Evolutionary conservation across 202 grass and related monocot species (phyloP), one percentile per base, ranked within the genome.

Genomic region (Setaria viridis): DNA sequence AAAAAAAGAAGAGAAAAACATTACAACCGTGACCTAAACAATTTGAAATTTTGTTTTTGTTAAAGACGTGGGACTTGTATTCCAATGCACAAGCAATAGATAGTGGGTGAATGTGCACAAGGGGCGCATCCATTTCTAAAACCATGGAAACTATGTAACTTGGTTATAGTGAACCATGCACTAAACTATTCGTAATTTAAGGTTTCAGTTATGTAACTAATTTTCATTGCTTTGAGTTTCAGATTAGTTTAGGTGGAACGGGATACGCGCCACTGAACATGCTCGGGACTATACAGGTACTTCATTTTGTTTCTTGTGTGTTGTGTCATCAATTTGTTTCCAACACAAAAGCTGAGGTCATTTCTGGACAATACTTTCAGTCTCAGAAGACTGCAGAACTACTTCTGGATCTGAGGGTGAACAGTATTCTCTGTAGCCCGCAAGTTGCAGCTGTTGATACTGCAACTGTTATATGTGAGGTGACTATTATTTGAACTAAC

Each of bases 251-350:
- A 41, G 76, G 69, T 43, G 84, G 87, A 76, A 79, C 91, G 62
- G 90, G 93, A 77, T 99, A 93, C 62, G 91, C 91, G 11, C 85
- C 96, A 0, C 85, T 99, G 86, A 99, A 99, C 80, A 99, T 99
- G 93, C 96, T 99, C 17, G 96, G 96, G 35, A 62, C 89, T 83
- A 95, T 99, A 90, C 93, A 99, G 92, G 96, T 96, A 59, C 0
- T 35, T 82, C 10, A 25, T 25, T 80, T 80, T 77, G 0, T 54
- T 48, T 79, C 37, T 43, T 11, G 11, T 21, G 5, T 79, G 29
- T 43, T 11, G 11, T 21, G 5, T 55, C 5, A 47, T 48, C 19
- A 33, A 39, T 87, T 80, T 81, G 74, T 54, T 89, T 48, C 62
- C 43, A 69, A 15, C 84, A 70, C 45, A 66, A 67, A 53, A 64